These are phyloP conservation scores for Cryptococcus sp. DNA, from an alignment of 1,284 basidiomycete genomes.

Conservation along the genomic window DNA sequence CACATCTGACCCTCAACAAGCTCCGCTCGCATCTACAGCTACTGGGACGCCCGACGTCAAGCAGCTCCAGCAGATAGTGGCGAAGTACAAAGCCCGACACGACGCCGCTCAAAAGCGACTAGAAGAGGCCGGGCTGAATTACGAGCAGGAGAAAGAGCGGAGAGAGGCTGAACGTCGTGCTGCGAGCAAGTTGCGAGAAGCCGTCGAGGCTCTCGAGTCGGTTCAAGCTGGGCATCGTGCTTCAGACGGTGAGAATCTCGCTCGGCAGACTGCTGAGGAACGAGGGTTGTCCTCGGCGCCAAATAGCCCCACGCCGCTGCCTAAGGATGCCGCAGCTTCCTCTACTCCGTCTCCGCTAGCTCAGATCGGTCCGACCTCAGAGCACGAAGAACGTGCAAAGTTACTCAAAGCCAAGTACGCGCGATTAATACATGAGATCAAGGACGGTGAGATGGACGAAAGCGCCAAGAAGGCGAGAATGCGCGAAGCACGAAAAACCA, in stretches of 20 bases:
- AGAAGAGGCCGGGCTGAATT: background rate
- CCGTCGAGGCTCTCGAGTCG: background rate
- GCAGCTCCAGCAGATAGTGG: background rate
- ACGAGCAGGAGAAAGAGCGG: background rate
- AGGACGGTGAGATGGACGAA: background rate
- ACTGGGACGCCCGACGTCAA: background rate
- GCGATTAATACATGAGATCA: background rate
- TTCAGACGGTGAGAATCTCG: no score
- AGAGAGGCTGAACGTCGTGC: background rate
- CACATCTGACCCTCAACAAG: background rate
- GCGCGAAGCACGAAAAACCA: background rate
- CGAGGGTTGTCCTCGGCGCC: no score
- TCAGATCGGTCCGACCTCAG: no score
- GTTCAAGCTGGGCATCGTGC: background rate
- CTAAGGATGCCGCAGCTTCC: no score
- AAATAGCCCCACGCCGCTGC: no score
- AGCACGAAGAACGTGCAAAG: background rate
- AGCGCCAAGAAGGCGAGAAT: background rate
- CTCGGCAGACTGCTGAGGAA: no score
- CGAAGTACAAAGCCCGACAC: background rate
- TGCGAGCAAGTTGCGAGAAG: background rate
- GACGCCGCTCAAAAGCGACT: background rate
- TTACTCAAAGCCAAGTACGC: conserved; percentile 1
- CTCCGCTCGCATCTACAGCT: background rate
- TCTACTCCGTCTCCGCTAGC: no score